These are phyloP conservation scores for Calonectria multiphialidica DNA, from an alignment of 2,329 filamentous ascomycete species.

Conservation along the genomic window DNA sequence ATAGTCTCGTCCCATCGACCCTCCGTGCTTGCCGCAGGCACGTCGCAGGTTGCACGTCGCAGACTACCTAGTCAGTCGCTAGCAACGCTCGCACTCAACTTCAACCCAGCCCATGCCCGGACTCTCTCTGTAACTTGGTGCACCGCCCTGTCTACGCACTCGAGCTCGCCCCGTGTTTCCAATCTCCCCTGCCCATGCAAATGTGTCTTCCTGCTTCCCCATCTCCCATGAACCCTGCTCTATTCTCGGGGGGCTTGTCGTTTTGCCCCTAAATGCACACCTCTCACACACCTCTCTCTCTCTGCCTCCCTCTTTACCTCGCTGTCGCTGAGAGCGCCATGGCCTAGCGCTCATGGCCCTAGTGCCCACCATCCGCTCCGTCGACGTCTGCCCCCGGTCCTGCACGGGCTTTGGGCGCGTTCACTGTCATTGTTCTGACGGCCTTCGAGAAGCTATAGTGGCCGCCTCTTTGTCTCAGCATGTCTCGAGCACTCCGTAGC, in stretches of 20 bases:
- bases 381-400: constrained; percentile 1
- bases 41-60: constrained; percentile 22
- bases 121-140: background rate
- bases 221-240: constrained; percentile 13
- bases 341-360: constrained; percentile 31
- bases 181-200: constrained; percentile 21
- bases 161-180: constrained; percentile 26
- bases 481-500: constrained; percentile 14
- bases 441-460: constrained; percentile 43
- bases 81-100: constrained; percentile 3
- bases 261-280: constrained; percentile 6
- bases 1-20: background rate
- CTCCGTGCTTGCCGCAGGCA: constrained; percentile 29
- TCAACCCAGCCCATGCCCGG: background rate
- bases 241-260: background rate
- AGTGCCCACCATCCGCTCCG: constrained; percentile 39
- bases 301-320: background rate
- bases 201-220: constrained; percentile 12
- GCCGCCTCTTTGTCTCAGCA: constrained; percentile 13
- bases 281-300: background rate
- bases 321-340: constrained; percentile 23
- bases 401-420: background rate
- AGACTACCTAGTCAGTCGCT: background rate
- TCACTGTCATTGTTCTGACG: constrained; percentile 39
- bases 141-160: constrained; percentile 9